Base-by-base conservation (phyloP, 306 rosid genomes). In the Malus sylvestris region DNA sequence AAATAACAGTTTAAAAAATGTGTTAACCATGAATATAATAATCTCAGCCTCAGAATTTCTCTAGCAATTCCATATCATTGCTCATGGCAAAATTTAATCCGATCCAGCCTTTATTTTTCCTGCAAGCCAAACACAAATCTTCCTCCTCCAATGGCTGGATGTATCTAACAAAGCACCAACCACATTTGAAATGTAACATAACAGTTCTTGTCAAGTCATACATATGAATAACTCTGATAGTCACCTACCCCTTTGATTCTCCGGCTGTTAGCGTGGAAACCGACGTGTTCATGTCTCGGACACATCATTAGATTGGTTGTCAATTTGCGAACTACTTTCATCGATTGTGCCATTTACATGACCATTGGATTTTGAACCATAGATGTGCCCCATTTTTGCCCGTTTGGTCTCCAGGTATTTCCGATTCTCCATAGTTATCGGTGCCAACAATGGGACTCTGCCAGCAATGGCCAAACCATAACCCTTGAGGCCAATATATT, bases 391-490 rank as follows among this genome's bases (percentile, higher is more conserved):
- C 80, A 81, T 78, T 33, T 78, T 79, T 57, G 67, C 40, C 52
- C 73, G 79, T 45, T 70, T 65, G 27, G 82, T 80, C 79, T 77
- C 76, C 79, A 78, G 33, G 30, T 71, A 59, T 53, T 71, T 78
- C 79, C n/a, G 64, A 76, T 55, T 83, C 79, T 78, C 81, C 74
- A 1, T 75, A 45, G 82, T 73, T 42, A 70, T 45, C 7, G 84
- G 79, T 44, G 80, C 60, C 46, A 73, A 25, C 73, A 87, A 68
- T 51, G 91, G 91, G 45, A 80, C 79, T 57, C 78, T 82, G 35
- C 75, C 83, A 30, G 78, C 76, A 66, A 87, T 30, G 52, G 72
- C 82, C 77, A 82, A 78, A 9, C 87, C 88, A 68, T 84, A 85
- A 72, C 84, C 91, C 71, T 82, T 83, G 29, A 79, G 83, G 61